Base-by-base conservation (phyloP, 208 protist genomes). In the Tritrichomonas musculus region DNA sequence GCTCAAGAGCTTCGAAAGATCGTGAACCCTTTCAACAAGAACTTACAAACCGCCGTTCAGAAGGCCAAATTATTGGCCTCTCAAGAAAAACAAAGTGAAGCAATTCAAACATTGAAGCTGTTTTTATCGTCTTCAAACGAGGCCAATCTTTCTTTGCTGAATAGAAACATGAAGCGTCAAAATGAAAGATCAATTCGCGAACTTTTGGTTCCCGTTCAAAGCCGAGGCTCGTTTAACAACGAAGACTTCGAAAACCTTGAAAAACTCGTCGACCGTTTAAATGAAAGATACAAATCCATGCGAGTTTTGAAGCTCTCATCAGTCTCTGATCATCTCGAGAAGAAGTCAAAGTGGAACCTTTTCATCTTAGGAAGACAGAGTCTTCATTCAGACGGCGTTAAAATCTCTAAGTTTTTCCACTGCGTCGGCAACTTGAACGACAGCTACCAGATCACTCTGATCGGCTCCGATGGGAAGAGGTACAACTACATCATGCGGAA, bases 391-490 rank as follows among this genome's bases (percentile, higher is more conserved):
- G 47, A 88, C 17, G 77, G 77, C 0, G 47, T 57, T 1, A 88
- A 39, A 50, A 88, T 88, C 17, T 17, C 14, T 57, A 88, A 88
- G 57, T 88, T 88, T 47, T 88, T 60, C 77, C 77, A 88, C 30
- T 88, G 41, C 22, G 47, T 88, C 39, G 77, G 77, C 2, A 88
- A 88, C 57, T n/a, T 33, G 3, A 30, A 57, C 5, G 17, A 88
- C 17, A 30, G 47, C 4, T 53, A 47, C 8, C 77, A 88, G 0
- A 20, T 88, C 1, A 88, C 77, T n/a, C 33, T 88, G 0, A 60
- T 88, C 2, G 77, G 77, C 11, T 44, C 41, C 5, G 77, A 88
- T 39, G 77, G 77, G 0, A 88, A 88, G 39, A 5, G 77, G 2
- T 88, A 88, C 27, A 88, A 88, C 27, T 88, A 60, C 30, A 20